Percentiles rank a stretch among this genome's conserved stretches.
Conservation (phyloP, 2,329 filamentous ascomycete genomes). For the Fusarium xylarioides region DNA sequence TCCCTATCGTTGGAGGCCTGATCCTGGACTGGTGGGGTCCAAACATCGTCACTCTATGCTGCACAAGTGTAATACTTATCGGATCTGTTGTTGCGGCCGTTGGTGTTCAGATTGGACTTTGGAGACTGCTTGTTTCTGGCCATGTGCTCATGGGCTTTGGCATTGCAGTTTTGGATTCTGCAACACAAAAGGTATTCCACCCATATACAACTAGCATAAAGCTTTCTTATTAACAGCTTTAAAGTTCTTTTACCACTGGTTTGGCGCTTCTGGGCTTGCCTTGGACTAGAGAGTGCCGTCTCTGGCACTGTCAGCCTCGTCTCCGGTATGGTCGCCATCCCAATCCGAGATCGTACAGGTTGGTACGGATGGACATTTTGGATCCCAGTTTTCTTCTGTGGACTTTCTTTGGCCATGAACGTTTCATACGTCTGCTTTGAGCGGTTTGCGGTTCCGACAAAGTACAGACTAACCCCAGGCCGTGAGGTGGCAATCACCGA, state of each 20-base stretch:
- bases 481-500: not conserved
- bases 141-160: not conserved
- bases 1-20: not conserved
- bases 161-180: not conserved
- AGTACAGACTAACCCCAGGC: not conserved
- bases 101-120: not conserved
- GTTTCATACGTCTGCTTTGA: not conserved
- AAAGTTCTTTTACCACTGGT: not conserved
- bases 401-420: not conserved
- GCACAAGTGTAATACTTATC: not conserved
- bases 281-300: not conserved
- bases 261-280: not conserved
- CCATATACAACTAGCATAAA: fast-evolving
- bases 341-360: not conserved
- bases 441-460: not conserved
- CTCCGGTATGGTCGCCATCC: not conserved
- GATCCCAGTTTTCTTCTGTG: not conserved
- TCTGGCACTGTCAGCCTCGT: not conserved
- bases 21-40: not conserved
- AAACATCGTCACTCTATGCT: not conserved
- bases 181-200: not conserved
- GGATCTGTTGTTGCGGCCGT: not conserved
- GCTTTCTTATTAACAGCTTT: fast-evolving
- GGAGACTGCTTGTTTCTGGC: not conserved
- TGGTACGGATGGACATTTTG: not conserved